Percentiles rank a stretch among this genome's conserved stretches.
Evolutionary conservation across 441 rosid species (phyloP).

Genomic region (Pelargonium citronellum): DNA sequence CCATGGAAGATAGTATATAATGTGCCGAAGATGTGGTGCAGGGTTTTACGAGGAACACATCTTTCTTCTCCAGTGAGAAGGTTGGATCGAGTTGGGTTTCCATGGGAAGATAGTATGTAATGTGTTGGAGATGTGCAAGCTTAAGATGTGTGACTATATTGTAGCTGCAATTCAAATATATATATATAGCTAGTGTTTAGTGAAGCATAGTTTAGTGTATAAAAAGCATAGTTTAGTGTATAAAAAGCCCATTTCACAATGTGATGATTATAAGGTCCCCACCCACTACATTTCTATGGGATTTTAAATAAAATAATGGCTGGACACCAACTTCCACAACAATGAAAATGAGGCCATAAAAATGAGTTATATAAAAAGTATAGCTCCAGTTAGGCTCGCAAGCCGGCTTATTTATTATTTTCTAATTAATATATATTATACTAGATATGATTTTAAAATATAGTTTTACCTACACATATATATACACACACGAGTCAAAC

Average conservation of each 20-base stretch:
- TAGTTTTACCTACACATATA: too few species aligned
- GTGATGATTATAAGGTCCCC: background rate
- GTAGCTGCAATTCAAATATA: background rate
- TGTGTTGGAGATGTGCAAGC: background rate
- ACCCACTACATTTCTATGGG: background rate
- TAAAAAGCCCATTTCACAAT: background rate
- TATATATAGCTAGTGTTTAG: background rate
- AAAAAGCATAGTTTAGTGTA: too few species aligned
- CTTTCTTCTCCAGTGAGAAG: slow-evolving; percentile 34
- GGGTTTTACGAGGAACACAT: slow-evolving; percentile 35
- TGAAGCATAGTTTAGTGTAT: too few species aligned
- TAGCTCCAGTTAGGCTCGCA: too few species aligned
- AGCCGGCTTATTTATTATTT: too few species aligned
- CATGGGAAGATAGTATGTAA: slow-evolving; percentile 16
- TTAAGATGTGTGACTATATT: background rate
- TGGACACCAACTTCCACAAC: background rate
- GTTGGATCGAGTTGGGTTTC: slow-evolving; percentile 8
- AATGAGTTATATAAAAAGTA: too few species aligned
- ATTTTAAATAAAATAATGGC: background rate
- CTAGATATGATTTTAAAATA: too few species aligned
- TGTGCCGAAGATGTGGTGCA: background rate
- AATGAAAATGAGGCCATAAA: background rate
- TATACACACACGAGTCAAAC: too few species aligned
- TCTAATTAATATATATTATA: too few species aligned
- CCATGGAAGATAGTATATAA: slow-evolving; percentile 12